A percentile compares a stretch with the other conserved stretches of the same genome.
These are phyloP conservation scores for Botrytis pseudocinerea DNA, from an alignment of 2,329 filamentous ascomycete species.

Conservation along the genomic window DNA sequence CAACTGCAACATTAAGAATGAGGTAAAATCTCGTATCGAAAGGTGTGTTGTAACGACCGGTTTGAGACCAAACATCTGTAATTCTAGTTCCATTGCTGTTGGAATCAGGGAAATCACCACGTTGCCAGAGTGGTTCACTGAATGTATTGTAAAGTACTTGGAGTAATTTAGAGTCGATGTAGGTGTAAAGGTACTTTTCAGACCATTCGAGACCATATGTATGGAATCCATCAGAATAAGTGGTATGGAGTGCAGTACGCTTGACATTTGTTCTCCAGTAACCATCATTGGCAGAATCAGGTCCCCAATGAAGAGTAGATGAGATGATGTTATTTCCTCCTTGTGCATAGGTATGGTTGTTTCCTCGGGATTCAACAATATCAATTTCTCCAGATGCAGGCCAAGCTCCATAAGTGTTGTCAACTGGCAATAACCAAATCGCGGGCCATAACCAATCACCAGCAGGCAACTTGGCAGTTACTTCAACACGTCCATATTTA, in stretches of 20 bases:
- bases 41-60: constrained; percentile 62
- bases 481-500: constrained; percentile 80
- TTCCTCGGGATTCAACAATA: constrained; percentile 77
- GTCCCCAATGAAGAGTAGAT: constrained; percentile 81
- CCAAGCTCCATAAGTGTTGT: constrained; percentile 74
- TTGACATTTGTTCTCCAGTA: constrained; percentile 86
- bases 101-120: constrained; percentile 65
- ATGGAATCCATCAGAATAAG: constrained; percentile 69
- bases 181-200: constrained; percentile 85
- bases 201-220: constrained; percentile 84
- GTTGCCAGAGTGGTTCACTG: constrained; percentile 64
- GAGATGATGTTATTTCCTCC: constrained; percentile 81
- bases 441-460: constrained; percentile 91
- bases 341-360: constrained; percentile 73
- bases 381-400: constrained; percentile 82
- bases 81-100: constrained; percentile 66
- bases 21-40: constrained; percentile 78
- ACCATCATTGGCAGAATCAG: constrained; percentile 67
- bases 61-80: constrained; percentile 62
- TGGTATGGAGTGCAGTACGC: constrained; percentile 71
- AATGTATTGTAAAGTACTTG: constrained; percentile 82
- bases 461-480: constrained; percentile 70
- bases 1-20: constrained; percentile 74
- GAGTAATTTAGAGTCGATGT: constrained; percentile 75
- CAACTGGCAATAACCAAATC: constrained; percentile 84